phyloP scores from a whole-genome alignment of 768 basidiomycete genomes.

The Suillus americanus region DNA sequence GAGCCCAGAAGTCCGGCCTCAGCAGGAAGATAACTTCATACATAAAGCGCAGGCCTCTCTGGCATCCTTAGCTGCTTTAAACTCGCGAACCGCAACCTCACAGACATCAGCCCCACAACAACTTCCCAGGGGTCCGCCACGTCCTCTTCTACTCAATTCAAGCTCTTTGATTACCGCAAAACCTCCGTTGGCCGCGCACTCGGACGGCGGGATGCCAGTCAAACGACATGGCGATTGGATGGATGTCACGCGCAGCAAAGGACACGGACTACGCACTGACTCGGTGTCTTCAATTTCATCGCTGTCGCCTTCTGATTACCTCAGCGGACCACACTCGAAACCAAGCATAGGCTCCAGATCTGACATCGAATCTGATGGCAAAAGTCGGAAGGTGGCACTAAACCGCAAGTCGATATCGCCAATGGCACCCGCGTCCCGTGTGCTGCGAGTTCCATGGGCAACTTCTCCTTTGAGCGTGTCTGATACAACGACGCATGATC shows the following conservation, averaged over 20 bases:
- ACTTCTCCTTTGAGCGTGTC: conserved; percentile 44
- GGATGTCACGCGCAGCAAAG: conserved; percentile 43
- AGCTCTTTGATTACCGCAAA: conserved; percentile 41
- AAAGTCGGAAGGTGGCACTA: conserved; percentile 59
- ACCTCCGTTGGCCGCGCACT: conserved; percentile 26
- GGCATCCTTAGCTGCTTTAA: conserved; percentile 44
- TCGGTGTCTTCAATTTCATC: conserved; percentile 70
- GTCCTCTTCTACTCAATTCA: conserved; percentile 65
- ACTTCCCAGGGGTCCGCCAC: conserved; percentile 53
- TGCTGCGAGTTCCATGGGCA: conserved; percentile 34
- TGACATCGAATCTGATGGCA: conserved; percentile 58
- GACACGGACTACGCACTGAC: conserved; percentile 42
- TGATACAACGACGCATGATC: conserved; percentile 34
- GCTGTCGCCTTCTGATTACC: conserved; percentile 54
- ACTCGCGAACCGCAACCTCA: conserved; percentile 27
- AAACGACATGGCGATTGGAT: conserved; percentile 44
- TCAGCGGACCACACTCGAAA: conserved; percentile 34
- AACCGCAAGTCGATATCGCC: conserved; percentile 72
- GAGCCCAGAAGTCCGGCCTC: conserved; percentile 27
- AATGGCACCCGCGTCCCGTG: conserved; percentile 58
- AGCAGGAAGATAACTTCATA: conserved; percentile 32
- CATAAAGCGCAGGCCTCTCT: conserved; percentile 39
- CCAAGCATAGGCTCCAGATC: conserved; percentile 34
- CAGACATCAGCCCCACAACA: conserved; percentile 32
- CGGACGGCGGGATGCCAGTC: conserved; percentile 36